Evolutionary conservation across 2,329 filamentous ascomycete genomes (phyloP), one percentile per base, ranked within the genome.

Genomic region (Periconia sp.): DNA sequence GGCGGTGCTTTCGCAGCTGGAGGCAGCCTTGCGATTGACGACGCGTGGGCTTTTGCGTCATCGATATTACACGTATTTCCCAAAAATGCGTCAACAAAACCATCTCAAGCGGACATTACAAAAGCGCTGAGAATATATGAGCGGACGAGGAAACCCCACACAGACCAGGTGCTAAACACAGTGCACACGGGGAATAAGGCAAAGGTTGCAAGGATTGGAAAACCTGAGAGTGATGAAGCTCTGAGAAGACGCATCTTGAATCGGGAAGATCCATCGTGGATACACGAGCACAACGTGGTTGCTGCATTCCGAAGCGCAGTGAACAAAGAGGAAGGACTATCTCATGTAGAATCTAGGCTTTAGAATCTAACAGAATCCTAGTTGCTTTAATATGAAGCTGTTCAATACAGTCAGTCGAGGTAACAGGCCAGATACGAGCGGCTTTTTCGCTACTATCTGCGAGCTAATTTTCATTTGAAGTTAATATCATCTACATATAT

Each of bases 1-100:
- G 69, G 69, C 12, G 70, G 68, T 17, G 69, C 68, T 11, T 63
- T 66, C 41, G 70, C 69, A 7, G 68, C 69, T 3, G 69, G 70
- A 12, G 69, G 68, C 6, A 70, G 66, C 25, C 56, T 72, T 4
- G 69, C 69, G 1, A 64, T 73, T 19, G 69, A 73, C 32, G 70
- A 73, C 50, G 68, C 69, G 5, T 73, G 66, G 37, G 59, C 62
- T 2, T 54, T 70, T 12, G 61, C 50, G 10, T 49, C 60, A 0
- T 44, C 59, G 32, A 59, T 52, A 16, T 21, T 36, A n/a, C 26
- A 51, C 17, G 35, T 47, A 4, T 46, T 36, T 34, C 52, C 49
- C 8, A 13, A 16, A 15, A 15, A 38, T 22, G 26, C 41, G 15
- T 36, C 29, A 2, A 16, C 10, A 16, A 4, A 40, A 7, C 25